Evolutionary conservation across 208 protist genomes (phyloP).

Genomic region (Trypanosoma congolense): DNA sequence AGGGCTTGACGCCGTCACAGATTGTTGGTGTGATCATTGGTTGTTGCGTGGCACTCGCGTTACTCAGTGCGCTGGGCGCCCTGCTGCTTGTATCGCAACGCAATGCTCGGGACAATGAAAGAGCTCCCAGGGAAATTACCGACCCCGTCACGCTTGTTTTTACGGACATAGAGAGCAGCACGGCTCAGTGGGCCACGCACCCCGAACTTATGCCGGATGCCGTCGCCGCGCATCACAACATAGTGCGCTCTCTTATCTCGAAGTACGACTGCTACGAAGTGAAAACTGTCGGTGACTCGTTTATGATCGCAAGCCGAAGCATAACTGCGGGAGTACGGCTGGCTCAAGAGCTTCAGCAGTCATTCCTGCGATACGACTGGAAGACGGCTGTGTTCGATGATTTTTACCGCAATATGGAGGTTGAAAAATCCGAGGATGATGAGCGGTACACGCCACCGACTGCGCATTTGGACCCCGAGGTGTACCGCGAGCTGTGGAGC

Average conservation of each 20-base stretch:
- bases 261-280: conserved; percentile 73
- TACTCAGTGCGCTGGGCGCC: conserved; percentile 1
- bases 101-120: conserved; percentile 10
- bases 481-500: conserved; percentile 31
- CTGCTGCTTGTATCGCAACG: conserved; percentile 8
- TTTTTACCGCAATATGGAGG: conserved; percentile 40
- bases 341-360: conserved; percentile 38
- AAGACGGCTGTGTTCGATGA: conserved; percentile 26
- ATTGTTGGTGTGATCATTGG: conserved; percentile 28
- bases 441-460: conserved; percentile 19
- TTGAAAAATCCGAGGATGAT: conserved; percentile 9
- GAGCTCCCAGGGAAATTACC: conserved; percentile 28
- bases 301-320: conserved; percentile 72
- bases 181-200: conserved; percentile 58
- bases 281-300: conserved; percentile 79
- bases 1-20: conserved; percentile 10
- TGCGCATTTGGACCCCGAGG: conserved; percentile 24
- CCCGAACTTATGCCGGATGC: conserved; percentile 54
- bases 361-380: conserved; percentile 24
- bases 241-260: conserved; percentile 46
- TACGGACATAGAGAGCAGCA: conserved; percentile 76
- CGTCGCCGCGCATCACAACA: conserved; percentile 47
- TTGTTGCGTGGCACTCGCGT: background rate
- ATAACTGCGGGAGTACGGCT: conserved; percentile 29
- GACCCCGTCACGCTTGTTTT: conserved; percentile 56